These are phyloP conservation scores for Boletus tomentosulus DNA, from an alignment of 768 basidiomycete species.

Conservation along the genomic window DNA sequence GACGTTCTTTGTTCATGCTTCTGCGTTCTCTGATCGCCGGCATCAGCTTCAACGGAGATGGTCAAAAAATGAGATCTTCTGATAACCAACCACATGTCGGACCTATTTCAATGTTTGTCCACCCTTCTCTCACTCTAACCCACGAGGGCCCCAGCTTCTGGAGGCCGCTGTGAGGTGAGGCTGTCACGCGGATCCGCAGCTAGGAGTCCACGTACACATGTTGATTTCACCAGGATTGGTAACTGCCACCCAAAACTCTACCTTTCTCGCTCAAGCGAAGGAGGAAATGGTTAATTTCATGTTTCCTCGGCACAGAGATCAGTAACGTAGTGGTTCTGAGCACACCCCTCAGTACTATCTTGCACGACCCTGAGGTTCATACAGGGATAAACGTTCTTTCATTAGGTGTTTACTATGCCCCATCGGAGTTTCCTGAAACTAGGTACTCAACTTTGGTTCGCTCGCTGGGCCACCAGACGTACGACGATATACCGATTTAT, in stretches of 20 bases:
- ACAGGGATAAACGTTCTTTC: neutral
- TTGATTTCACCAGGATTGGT: slow-evolving; percentile 9
- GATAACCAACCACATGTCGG: neutral
- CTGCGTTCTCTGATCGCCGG: neutral
- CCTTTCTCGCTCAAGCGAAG: neutral
- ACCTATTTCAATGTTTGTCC: neutral
- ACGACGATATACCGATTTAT: slow-evolving; percentile 3
- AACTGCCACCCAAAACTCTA: slow-evolving; percentile 6
- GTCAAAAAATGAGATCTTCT: neutral
- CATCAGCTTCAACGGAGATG: neutral
- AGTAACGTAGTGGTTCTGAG: slow-evolving; percentile 3
- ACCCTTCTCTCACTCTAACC: slow-evolving; percentile 5
- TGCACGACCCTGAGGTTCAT: slow-evolving; percentile 9
- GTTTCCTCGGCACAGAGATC: slow-evolving; percentile 5
- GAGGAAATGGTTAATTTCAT: slow-evolving; percentile 6
- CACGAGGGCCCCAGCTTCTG: slow-evolving; percentile 7
- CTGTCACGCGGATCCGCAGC: neutral
- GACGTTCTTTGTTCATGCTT: too few relatives aligned
- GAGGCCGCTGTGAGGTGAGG: neutral
- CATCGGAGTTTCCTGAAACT: neutral
- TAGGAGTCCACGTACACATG: neutral
- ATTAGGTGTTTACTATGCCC: neutral
- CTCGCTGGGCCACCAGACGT: neutral
- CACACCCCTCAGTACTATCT: neutral
- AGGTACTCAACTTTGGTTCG: neutral